Base-by-base conservation (phyloP, 1,284 basidiomycete genomes). In the Pisolithus thermaeus region DNA sequence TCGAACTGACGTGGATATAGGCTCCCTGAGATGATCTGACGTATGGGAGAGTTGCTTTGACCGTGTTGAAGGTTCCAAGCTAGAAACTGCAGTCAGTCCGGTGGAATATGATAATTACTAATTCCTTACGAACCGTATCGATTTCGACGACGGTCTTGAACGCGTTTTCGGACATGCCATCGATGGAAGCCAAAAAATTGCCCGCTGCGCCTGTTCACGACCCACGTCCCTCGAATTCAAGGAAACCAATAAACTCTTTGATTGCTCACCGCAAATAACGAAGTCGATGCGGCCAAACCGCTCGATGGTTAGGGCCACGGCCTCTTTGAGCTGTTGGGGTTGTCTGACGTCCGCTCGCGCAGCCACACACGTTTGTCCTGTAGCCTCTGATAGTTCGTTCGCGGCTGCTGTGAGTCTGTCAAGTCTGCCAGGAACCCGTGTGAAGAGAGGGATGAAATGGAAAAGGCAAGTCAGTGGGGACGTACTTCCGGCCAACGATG, bases 141-240 rank as follows among this genome's bases (percentile, higher is more conserved):
- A 98, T 98, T 65, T 96, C 92, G 53, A 97, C 77, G 25, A 98
- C 94, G 0, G 94, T 94, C 67, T 78, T 83, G 79, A 98, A 98
- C 0, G 83, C 93, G 61, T 92, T 93, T 65, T 90, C 84, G 1
- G 88, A 92, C 53, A 94, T 74, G 3, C 79, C 81, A 44, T 83
- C 82, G 56, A 95, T 92, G 27, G 90, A 85, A 1, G 87, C 86
- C 22, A 95, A 75, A 72, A 94, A 94, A 72, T 94, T 95, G 6
- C 91, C 92, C 54, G 91, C 91, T 44, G 90, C 91, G 61, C 89
- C 90, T 92, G 62, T 43, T n/a, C 46, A 42, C 18, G 36, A 6
- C 25, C 9, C 44, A 4, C 46, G 22, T 16, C 20, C 38, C 28
- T 14, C 39, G 18, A 9, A 11, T 8, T 18, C 22, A 7, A 12